Evolutionary conservation across 306 rosid genomes (phyloP), one percentile per base, ranked within the genome.

Genomic region (Inga laurina): DNA sequence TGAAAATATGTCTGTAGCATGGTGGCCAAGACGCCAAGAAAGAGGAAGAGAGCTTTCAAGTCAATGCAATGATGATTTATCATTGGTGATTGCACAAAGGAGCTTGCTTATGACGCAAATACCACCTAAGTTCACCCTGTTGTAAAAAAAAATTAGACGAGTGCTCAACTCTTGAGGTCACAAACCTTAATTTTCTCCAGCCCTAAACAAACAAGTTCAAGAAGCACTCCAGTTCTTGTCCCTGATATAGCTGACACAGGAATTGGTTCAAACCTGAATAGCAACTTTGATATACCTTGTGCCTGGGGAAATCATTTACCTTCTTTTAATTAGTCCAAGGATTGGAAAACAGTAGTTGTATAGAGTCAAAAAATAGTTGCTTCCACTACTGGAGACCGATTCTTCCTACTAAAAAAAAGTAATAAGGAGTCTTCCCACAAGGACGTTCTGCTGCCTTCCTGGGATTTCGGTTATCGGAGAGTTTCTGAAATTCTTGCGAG

Each of bases 211-310:
- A 93, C 87, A 90, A 96, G 92, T 87, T 93, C 98, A 72, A 96
- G 99, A 88, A 96, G 98, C 84, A 91, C 97, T 84, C 99, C 99
- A 51, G 98, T 96, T 87, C 99, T 97, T 19, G 98, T 79, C 78
- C 99, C 98, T 64, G 99, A 92, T 75, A 96, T 72, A 84, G 98
- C 98, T 86, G 99, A 96, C 85, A 96, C 65, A 46, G 98, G 91
- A 75, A 91, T 83, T 41, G 98, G 98, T 76, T 93, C 90, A 87
- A 87, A 88, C 91, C 99, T 96, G 90, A 74, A 43, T 32, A 70
- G 62, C 61, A 84, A 83, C 44, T 68, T 87, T 72, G 35, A 9
- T 49, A 16, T 41, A 75, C 46, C 12, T 83, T 44, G 73, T 45
- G 54, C 14, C 27, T 24, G 78, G 61, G 85, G 81, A 24, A 84